Base-by-base conservation (phyloP, 208 protist genomes). In the Entamoeba dispar region DNA sequence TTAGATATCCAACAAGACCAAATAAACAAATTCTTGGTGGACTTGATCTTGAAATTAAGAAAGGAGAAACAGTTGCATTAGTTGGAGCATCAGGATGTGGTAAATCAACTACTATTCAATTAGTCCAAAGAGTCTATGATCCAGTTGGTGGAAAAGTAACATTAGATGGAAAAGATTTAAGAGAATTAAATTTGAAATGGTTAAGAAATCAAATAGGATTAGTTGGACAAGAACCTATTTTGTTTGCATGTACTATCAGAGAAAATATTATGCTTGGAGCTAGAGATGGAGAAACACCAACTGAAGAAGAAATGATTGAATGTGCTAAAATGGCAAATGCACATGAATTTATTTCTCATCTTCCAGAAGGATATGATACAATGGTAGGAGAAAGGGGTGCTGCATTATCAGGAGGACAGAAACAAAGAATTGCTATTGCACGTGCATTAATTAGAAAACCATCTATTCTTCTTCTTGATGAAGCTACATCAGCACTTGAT, bases 41-140 rank as follows among this genome's bases (percentile, higher is more conserved):
- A 77, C 19, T 77, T 10, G 61, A 91, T 49, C 38, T 91, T 5
- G 34, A 34, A 49, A 91, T 91, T 15, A 38, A 38, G 7, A 49
- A 38, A 91, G 97, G 97, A 4, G 96, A 95, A 92, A 97, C 95
- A 10, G 96, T 98, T 19, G 97, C 96, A 91, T 97, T 98, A 95
- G 97, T 98, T 31, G 97, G 97, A 0, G 95, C 97, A 4, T 98
- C 97, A 10, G 97, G 97, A 34, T 97, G 96, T 93, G 97, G 97
- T 49, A 98, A 98, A 93, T 97, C 96, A 94, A 98, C 97, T 94
- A 97, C 98, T 6, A 93, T 96, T 22, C 86, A n/a, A 7, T 96
- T 99, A 4, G 93, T 99, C 55, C 98, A 97, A 93, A 97, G 98
- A 93, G 98, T 98, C 95, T 98, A 97, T 94, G 96, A 98, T 92